Percentiles rank a stretch among this genome's conserved stretches.
Conservation (phyloP, 306 rosid genomes). For the Trifolium subterraneum region DNA sequence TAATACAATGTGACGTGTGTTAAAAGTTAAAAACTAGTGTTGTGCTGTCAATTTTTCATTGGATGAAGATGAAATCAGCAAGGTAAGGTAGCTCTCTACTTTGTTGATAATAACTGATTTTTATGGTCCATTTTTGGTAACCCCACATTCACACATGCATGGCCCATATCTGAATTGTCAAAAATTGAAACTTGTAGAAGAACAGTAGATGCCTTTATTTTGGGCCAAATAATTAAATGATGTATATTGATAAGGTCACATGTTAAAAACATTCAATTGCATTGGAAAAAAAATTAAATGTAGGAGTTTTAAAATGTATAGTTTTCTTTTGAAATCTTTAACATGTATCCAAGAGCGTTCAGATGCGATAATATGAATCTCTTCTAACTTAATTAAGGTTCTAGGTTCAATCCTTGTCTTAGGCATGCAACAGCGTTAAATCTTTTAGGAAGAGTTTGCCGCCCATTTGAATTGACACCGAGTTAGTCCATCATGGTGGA, state of each 20-base stretch:
- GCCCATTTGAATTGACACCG: too few species aligned
- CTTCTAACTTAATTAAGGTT: too few species aligned
- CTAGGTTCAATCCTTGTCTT: too few species aligned
- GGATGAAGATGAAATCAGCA: constrained; percentile 34
- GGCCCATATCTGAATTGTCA: constrained; percentile 21
- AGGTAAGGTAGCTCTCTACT: constrained; percentile 23
- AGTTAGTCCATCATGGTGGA: too few species aligned
- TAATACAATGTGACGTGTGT: constrained; percentile 33
- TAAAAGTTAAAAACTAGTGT: constrained; percentile 27
- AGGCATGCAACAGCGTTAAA: too few species aligned
- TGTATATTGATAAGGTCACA: too few species aligned
- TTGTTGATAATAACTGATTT: constrained; percentile 1
- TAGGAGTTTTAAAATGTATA: too few species aligned
- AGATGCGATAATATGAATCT: too few species aligned
- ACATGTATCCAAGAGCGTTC: too few species aligned
- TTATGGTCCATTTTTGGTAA: constrained; percentile 14
- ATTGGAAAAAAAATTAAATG: too few species aligned
- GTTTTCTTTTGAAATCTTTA: not conserved
- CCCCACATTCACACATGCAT: constrained; percentile 21
- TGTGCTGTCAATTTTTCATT: constrained; percentile 24
- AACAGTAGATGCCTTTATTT: not conserved
- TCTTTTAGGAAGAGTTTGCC: too few species aligned
- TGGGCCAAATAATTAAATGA: not conserved
- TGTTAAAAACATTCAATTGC: too few species aligned
- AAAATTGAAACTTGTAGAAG: not conserved